Conservation (phyloP, 1,284 basidiomycete genomes). For the Ceratorhiza oryzae-sativae region DNA sequence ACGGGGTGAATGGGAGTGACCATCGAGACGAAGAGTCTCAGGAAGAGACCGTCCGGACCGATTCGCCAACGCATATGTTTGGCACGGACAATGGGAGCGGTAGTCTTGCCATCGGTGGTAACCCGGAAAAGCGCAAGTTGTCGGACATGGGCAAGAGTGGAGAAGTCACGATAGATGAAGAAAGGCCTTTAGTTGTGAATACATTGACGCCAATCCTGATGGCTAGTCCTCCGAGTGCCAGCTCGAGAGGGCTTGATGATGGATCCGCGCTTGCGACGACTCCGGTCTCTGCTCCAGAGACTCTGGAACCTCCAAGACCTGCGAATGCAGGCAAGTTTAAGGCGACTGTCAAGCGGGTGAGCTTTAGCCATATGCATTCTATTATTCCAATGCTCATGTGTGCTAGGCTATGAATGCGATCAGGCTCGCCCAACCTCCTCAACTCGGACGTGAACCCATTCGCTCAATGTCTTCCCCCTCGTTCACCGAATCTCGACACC, state of each 20-base stretch:
- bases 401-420: constrained; percentile 5
- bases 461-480: constrained; percentile 30
- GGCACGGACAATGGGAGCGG: constrained; percentile 16
- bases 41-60: constrained; percentile 13
- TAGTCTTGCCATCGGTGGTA: constrained; percentile 2
- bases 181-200: constrained; percentile 11
- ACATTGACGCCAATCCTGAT: constrained; percentile 2
- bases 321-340: not conserved
- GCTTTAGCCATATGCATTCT: not conserved
- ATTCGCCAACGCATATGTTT: constrained; percentile 25
- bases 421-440: not conserved
- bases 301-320: not conserved
- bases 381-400: not conserved
- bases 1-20: not conserved
- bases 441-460: not conserved
- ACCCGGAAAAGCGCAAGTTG: constrained; percentile 20
- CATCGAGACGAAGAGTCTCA: constrained; percentile 16
- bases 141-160: constrained; percentile 22
- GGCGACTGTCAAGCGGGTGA: constrained; percentile 13
- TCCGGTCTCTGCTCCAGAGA: not conserved
- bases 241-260: not conserved
- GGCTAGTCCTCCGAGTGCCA: constrained; percentile 5
- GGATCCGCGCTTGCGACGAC: not conserved
- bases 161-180: constrained; percentile 8
- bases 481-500: constrained; percentile 7